Base-by-base conservation (phyloP, 176 grass and related monocot species). In the Phoenix dactylifera region DNA sequence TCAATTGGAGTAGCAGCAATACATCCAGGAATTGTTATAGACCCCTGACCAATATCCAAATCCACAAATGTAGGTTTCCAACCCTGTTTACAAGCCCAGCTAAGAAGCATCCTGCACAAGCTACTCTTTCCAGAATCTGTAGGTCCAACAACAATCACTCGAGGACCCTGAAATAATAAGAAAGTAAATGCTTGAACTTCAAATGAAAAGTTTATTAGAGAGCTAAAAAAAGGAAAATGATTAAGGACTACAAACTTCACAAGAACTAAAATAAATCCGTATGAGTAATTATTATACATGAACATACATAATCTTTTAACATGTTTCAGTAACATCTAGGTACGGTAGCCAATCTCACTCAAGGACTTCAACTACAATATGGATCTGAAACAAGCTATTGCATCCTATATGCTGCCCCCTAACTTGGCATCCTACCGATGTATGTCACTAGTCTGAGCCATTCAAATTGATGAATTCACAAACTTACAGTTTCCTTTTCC, bases 1-100 rank as follows among this genome's bases (percentile, higher is more conserved):
- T 97, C 93, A 48, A 97, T 76, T 0, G 87, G 93, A 51, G 93
- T 88, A 39, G 93, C 93, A 54, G 75, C 85, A 78, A 97, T 85
- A 67, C 84, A 88, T 69, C 84, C 87, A 73, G 87, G 93, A 63
- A 97, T 76, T 30, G 86, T 92, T 79, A 97, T 97, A 12, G 87
- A 97, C 4, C 87, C 87, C 66, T 97, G 87, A 28, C 93, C 93
- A 56, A 97, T 88, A 83, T 97, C 92, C 70, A 97, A 71, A 85
- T 97, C 92, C 22, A 97, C 92, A 69, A 75, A 97, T 25, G 87
- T 97, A 24, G 92, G 92, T 60, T 97, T 97, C 84, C 92, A 97
- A 22, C 84, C 80, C 59, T 72, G 54, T 58, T 97, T 97, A 55
- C 77, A 83, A 64, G 84, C 87, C 87, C 92, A 97, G 55, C 84